A percentile compares a stretch with the other conserved stretches of the same genome.
These are phyloP conservation scores for Hamigera avellanea DNA, from an alignment of 495 filamentous ascomycete genomes.

Conservation along the genomic window DNA sequence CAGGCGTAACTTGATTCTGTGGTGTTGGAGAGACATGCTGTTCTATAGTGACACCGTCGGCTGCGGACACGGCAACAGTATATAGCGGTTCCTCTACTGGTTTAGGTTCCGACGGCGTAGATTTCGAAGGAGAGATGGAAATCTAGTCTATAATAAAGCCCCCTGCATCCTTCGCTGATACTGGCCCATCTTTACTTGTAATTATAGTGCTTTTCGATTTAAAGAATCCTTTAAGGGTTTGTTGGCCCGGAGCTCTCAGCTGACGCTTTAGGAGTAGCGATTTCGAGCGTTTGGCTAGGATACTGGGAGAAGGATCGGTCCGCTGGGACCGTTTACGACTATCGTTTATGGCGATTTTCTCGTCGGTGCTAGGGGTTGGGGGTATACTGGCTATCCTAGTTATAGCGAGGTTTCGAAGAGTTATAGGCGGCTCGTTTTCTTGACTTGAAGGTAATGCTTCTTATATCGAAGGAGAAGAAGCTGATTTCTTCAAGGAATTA, in stretches of 20 bases:
- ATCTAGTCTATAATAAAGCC: neutral
- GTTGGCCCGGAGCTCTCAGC: constrained; percentile 43
- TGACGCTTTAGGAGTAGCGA: constrained; percentile 15
- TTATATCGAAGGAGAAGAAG: neutral
- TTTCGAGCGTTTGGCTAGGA: constrained; percentile 36
- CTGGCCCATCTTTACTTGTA: neutral
- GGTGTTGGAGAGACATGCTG: neutral
- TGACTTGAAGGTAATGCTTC: neutral
- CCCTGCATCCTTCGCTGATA: neutral
- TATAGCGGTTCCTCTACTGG: neutral
- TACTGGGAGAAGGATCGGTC: constrained; percentile 5
- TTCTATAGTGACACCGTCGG: too few species aligned
- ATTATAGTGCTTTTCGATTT: constrained; percentile 36
- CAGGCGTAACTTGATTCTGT: neutral
- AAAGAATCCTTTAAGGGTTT: constrained; percentile 77
- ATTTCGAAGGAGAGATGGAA: neutral
- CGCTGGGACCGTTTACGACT: constrained; percentile 21
- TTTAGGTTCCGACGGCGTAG: neutral
- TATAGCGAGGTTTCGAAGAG: neutral
- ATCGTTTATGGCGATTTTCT: constrained; percentile 5
- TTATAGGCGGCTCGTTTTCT: neutral
- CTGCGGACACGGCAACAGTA: too few species aligned
- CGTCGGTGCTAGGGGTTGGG: neutral
- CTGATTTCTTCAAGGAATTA: constrained; percentile 3
- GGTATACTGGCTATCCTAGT: neutral